Base-by-base conservation (phyloP, 192 early-diverging fungal genomes). In the Backusella australiensis region DNA sequence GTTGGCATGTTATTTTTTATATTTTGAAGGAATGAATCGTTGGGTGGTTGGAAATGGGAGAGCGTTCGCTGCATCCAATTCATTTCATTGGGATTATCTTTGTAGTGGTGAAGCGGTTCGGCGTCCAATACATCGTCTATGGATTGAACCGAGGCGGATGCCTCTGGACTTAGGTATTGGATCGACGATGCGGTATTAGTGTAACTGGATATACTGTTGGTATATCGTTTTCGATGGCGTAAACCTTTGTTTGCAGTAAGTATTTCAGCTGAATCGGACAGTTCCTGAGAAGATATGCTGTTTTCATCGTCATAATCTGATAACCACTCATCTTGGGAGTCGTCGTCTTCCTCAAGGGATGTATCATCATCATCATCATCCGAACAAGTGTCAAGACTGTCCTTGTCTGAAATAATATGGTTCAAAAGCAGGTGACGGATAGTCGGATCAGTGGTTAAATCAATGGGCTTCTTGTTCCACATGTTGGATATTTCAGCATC, bases 41-140 rank as follows among this genome's bases (percentile, higher is more conserved):
- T 52, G 17, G 78, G 56, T 15, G 72, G 79, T 21, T 80, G 79
- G 29, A 80, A 72, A 53, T 80, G 79, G 19, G 79, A 76, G 19
- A 80, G 38, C 0, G 79, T 80, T 7, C 79, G 79, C 34, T 80
- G 69, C 79, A 80, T 76, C 79, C 79, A 80, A 38, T 67, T 80
- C 21, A 44, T 63, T 29, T 73, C 75, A 42, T 76, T 26, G n/a
- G 5, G 26, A 44, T 39, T 21, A 8, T 69, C 23, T 69, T 15
- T 69, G 21, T 21, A 32, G 66, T 38, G 36, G 14, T 74, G 63
- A 9, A 81, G 66, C 15, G 59, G 53, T 29, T 74, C 82, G 2
- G 72, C 82, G 21, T 75, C 79, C 8, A 71, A 36, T 14, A 81
- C 63, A n/a, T 78, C 80, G n/a, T 72, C 74, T 0, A 65, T 12